Percentiles rank a stretch among this genome's conserved stretches.
Conservation (phyloP, 2,329 filamentous ascomycete species). For the Calonectria crousiana region DNA sequence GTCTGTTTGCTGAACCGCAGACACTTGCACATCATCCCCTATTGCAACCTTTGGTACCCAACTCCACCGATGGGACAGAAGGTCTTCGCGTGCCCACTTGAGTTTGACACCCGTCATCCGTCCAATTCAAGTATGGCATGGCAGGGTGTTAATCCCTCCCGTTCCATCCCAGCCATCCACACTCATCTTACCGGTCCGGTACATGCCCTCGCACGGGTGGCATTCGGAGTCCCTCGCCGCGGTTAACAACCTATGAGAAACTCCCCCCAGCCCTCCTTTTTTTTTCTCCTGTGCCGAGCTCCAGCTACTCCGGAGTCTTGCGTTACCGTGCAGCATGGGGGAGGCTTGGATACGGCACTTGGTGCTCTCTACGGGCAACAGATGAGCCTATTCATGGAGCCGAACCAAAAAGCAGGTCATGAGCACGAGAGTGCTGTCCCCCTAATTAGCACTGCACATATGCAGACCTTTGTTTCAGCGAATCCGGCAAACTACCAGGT, state of each 20-base stretch:
- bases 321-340: slow-evolving; percentile 13
- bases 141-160: slow-evolving; percentile 7
- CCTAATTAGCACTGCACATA: neutral
- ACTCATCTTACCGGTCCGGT: slow-evolving; percentile 17
- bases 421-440: neutral
- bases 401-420: slow-evolving; percentile 4
- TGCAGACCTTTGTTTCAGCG: slow-evolving; percentile 1
- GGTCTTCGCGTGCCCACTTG: slow-evolving; percentile 4
- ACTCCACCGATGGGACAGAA: slow-evolving; percentile 7
- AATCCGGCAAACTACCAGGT: slow-evolving; percentile 22
- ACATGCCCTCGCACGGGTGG: slow-evolving; percentile 1
- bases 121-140: neutral
- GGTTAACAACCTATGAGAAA: slow-evolving; percentile 7
- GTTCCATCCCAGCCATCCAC: slow-evolving; percentile 10
- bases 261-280: slow-evolving; percentile 7
- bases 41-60: neutral
- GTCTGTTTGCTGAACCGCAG: neutral
- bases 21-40: neutral
- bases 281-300: neutral
- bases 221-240: neutral
- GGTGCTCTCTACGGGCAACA: slow-evolving; percentile 21
- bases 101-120: slow-evolving; percentile 6
- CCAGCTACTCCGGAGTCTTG: neutral
- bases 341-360: slow-evolving; percentile 24
- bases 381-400: slow-evolving; percentile 5